Percentiles rank a stretch among this genome's conserved stretches.
Conservation (phyloP, 2,329 filamentous ascomycete genomes). For the Beauveria sp. region DNA sequence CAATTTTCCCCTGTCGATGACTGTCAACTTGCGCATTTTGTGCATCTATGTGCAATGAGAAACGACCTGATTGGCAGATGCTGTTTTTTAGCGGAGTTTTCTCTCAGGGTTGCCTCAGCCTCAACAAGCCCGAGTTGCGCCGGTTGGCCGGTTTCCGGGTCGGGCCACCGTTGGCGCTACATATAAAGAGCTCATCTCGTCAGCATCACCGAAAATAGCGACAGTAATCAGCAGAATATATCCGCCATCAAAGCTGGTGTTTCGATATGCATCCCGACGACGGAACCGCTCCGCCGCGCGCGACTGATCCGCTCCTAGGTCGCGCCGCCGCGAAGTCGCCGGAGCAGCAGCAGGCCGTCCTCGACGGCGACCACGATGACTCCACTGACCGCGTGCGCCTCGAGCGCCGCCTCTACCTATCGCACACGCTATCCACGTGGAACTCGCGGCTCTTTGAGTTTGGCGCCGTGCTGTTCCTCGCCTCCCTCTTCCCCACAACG, state of each 20-base stretch:
- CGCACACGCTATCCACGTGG: slow-evolving; percentile 56
- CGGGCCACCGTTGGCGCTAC: neutral
- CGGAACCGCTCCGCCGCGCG: neutral
- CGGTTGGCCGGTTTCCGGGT: slow-evolving; percentile 5
- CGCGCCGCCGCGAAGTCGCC: neutral
- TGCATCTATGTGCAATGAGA: neutral
- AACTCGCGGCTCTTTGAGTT: slow-evolving; percentile 60
- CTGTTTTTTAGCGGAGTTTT: neutral
- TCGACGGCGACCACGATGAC: neutral
- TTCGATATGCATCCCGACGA: neutral
- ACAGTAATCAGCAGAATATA: neutral
- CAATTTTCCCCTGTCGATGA: neutral
- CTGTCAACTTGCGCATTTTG: neutral
- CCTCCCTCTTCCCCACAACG: slow-evolving; percentile 47
- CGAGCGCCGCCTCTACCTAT: slow-evolving; percentile 39
- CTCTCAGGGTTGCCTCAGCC: neutral
- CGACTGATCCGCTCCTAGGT: neutral
- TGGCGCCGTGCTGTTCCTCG: slow-evolving; percentile 51
- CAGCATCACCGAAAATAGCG: neutral
- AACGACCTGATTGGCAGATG: neutral
- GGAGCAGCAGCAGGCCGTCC: neutral
- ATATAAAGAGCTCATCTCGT: too few species aligned
- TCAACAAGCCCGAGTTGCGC: neutral
- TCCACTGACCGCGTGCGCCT: neutral
- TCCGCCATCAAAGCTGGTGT: too few species aligned